Base-by-base conservation (phyloP, 2,329 filamentous ascomycete species). In the Clarireedia monteithiana region DNA sequence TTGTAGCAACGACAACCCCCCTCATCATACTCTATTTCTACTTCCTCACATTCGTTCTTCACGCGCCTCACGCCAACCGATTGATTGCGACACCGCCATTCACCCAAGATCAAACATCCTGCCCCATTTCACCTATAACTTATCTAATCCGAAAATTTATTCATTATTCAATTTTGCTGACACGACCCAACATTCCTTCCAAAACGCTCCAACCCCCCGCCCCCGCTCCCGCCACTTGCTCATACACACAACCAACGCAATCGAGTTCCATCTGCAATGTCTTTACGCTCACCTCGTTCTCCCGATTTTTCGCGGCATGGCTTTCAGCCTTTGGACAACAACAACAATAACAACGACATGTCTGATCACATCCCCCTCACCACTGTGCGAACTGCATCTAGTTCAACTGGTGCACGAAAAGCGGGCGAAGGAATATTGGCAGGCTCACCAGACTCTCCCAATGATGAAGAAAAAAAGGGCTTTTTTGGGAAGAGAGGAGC, bases 321-420 rank as follows among this genome's bases (percentile, higher is more conserved):
- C 26, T 68, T 68, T 56, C 58, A 67, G 55, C 64, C 63, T 15
- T 53, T 67, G 23, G 50, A 57, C 47, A 60, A 58, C 24, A 65
- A 63, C 20, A 20, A 59, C 48, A 50, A 57, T 39, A 59, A 58
- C 23, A 64, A 63, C 60, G 52, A 50, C 23, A 63, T 61, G 52
- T 59, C 65, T 14, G 54, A 58, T 30, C 77, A 75, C 51, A 84
- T 84, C 48, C 80, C 80, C 20, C 75, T 85, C 56, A 75, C 75
- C 14, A 71, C 73, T 47, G 77, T 86, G 61, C 75, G 73, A 66
- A 84, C 79, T 68, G 76, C 75, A 62, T 75, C 73, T 59, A 81
- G 77, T 59, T 81, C 77, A 6, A 78, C 76, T 3, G 81, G 83
- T 45, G 75, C 77, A 52, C 73, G 79, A 58, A 79, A 76, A 67